Evolutionary conservation across 768 basidiomycete species (phyloP).

Genomic region (Boletus speciosus): DNA sequence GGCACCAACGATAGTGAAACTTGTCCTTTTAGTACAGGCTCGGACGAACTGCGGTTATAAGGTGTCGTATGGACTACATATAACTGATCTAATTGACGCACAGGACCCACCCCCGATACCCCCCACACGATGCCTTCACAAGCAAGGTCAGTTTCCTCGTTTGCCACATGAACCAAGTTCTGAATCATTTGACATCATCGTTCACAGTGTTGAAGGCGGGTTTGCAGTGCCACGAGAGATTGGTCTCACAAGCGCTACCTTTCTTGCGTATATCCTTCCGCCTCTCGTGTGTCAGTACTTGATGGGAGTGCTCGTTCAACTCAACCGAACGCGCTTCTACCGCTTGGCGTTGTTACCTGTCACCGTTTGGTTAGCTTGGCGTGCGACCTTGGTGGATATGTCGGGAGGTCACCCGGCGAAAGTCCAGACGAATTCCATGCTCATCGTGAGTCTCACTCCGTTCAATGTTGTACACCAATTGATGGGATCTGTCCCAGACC

Average conservation of each 20-base stretch:
- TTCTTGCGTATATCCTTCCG: constrained; percentile 38
- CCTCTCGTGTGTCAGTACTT: constrained; percentile 46
- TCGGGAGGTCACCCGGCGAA: constrained; percentile 17
- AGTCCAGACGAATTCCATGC: constrained; percentile 11
- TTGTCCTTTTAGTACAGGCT: no score
- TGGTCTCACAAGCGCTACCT: constrained; percentile 20
- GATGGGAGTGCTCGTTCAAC: constrained; percentile 52
- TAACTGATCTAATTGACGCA: no score
- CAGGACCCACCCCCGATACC: no score
- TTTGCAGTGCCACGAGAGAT: constrained; percentile 5
- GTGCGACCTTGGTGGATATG: constrained; percentile 30
- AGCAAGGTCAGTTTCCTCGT: constrained; percentile 2
- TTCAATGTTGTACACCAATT: background rate
- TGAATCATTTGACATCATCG: background rate
- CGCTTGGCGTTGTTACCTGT: constrained; percentile 50
- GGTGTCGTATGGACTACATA: no score
- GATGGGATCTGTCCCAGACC: constrained; percentile 6
- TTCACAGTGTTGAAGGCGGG: background rate
- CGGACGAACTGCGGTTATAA: no score
- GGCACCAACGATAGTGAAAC: no score
- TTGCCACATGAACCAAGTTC: background rate
- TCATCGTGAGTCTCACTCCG: constrained; percentile 17
- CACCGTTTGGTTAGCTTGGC: constrained; percentile 42
- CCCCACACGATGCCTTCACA: background rate
- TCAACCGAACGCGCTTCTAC: constrained; percentile 37